A percentile compares a stretch with the other conserved stretches of the same genome.
Evolutionary conservation across 257 asterid genomes (phyloP).

Genomic region (Solanum infundibuliforme): DNA sequence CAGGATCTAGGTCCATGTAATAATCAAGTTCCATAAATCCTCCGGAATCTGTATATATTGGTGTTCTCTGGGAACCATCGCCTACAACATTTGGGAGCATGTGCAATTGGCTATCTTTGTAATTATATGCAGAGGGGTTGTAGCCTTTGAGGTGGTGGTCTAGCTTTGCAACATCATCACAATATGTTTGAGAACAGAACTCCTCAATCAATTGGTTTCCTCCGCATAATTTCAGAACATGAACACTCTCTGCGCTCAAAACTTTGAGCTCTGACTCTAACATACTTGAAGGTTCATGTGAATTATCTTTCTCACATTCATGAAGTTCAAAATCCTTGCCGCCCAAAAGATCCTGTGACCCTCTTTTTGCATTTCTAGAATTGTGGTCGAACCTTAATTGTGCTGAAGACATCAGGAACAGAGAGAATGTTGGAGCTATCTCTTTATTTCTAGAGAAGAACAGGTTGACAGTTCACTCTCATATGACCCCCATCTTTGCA

Average conservation of each 20-base stretch:
- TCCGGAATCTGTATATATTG: neutral
- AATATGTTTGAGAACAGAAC: constrained; percentile 19
- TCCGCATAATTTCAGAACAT: constrained; percentile 11
- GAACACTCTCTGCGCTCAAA: constrained; percentile 8
- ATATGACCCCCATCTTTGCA: neutral
- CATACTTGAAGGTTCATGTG: constrained; percentile 10
- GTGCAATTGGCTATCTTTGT: constrained; percentile 15
- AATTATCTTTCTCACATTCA: constrained; percentile 15
- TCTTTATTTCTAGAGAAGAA: neutral
- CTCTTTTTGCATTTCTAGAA: constrained; percentile 24
- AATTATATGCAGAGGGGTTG: constrained; percentile 10
- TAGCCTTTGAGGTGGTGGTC: constrained; percentile 16
- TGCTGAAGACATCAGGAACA: constrained; percentile 28
- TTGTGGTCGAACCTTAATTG: constrained; percentile 19
- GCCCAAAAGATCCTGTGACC: constrained; percentile 14
- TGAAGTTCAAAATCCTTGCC: neutral
- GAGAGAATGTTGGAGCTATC: constrained; percentile 1
- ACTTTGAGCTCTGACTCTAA: constrained; percentile 19
- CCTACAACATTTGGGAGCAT: constrained; percentile 17
- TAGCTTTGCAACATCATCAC: constrained; percentile 18
- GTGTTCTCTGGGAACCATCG: neutral
- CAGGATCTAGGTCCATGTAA: constrained; percentile 7
- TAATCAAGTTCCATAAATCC: constrained; percentile 13
- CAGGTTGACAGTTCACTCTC: neutral
- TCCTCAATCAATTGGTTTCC: constrained; percentile 36